A percentile compares a stretch with the other conserved stretches of the same genome.
Evolutionary conservation across 345 rosid species (phyloP).

Genomic region (Noccaea caerulescens): DNA sequence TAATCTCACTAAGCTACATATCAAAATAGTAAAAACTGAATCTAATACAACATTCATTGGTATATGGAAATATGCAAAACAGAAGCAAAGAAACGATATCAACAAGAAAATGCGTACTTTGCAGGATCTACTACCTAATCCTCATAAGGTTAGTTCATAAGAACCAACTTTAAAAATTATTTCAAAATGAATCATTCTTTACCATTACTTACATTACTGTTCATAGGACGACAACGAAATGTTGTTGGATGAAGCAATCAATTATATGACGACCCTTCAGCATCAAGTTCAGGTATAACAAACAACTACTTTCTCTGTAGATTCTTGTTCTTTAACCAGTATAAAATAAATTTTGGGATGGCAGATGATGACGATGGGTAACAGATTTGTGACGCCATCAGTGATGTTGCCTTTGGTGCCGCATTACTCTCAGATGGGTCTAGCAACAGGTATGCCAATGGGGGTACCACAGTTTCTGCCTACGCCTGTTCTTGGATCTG

Average conservation of each 20-base stretch:
- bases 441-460: slow-evolving; percentile 34
- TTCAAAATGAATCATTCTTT: neutral
- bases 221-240: slow-evolving; percentile 63
- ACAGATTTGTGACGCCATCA: slow-evolving; percentile 48
- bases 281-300: slow-evolving; percentile 68
- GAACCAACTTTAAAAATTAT: neutral
- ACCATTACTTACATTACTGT: neutral
- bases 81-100: slow-evolving; percentile 66
- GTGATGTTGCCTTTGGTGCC: slow-evolving; percentile 28
- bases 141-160: slow-evolving; percentile 53
- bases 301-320: neutral
- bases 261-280: slow-evolving; percentile 67
- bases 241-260: slow-evolving; percentile 69
- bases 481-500: slow-evolving; percentile 27
- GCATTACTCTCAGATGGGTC: slow-evolving; percentile 41
- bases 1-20: slow-evolving; percentile 4
- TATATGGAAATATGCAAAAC: neutral
- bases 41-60: slow-evolving; percentile 10
- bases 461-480: slow-evolving; percentile 35
- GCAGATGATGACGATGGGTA: slow-evolving; percentile 56
- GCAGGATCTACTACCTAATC: slow-evolving; percentile 71
- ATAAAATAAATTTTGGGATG: slow-evolving; percentile 6
- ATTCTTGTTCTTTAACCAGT: slow-evolving; percentile 23
- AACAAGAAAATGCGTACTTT: slow-evolving; percentile 71
- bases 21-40: neutral